Conservation (phyloP, 805 yeast species). For the Nadsonia fulvescens region DNA sequence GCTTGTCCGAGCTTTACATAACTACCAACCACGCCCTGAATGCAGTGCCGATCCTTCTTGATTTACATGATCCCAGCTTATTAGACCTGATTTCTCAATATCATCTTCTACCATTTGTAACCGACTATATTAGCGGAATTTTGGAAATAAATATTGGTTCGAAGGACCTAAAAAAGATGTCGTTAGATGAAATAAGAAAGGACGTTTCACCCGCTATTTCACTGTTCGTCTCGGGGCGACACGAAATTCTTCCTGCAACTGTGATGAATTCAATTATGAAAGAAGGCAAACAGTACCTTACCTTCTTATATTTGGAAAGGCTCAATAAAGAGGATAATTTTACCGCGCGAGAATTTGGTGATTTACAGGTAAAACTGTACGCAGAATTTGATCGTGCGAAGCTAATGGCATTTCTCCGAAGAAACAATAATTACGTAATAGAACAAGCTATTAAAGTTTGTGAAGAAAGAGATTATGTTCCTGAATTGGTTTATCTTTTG, state of each 20-base stretch:
- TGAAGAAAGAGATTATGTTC: slow-evolving; percentile 25
- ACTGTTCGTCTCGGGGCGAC: slow-evolving; percentile 43
- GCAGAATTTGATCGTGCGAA: slow-evolving; percentile 38
- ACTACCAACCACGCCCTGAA: slow-evolving; percentile 36
- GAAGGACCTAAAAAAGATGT: no score
- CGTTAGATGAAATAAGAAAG: no score
- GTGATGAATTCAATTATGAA: slow-evolving; percentile 29
- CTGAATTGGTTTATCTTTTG: slow-evolving; percentile 65
- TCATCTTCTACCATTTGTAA: slow-evolving; percentile 39
- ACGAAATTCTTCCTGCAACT: slow-evolving; percentile 38
- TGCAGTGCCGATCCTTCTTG: slow-evolving; percentile 49
- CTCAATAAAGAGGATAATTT: slow-evolving; percentile 40
- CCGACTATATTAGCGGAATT: slow-evolving; percentile 29
- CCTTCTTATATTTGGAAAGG: slow-evolving; percentile 47
- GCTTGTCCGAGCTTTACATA: slow-evolving; percentile 30
- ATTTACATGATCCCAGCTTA: slow-evolving; percentile 33
- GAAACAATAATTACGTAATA: slow-evolving; percentile 38
- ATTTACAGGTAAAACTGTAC: slow-evolving; percentile 46
- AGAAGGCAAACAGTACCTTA: slow-evolving; percentile 18
- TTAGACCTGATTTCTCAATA: slow-evolving; percentile 40
- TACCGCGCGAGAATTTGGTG: slow-evolving; percentile 38
- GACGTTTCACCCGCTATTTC: slow-evolving; percentile 30
- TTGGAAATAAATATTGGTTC: slow-evolving; percentile 15
- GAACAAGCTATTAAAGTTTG: slow-evolving; percentile 54
- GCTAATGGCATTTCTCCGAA: slow-evolving; percentile 43